A percentile compares a stretch with the other conserved stretches of the same genome.
Evolutionary conservation across 352 stramenopile species (phyloP).

Genomic region (Pythium rhizo-oryzae): DNA sequence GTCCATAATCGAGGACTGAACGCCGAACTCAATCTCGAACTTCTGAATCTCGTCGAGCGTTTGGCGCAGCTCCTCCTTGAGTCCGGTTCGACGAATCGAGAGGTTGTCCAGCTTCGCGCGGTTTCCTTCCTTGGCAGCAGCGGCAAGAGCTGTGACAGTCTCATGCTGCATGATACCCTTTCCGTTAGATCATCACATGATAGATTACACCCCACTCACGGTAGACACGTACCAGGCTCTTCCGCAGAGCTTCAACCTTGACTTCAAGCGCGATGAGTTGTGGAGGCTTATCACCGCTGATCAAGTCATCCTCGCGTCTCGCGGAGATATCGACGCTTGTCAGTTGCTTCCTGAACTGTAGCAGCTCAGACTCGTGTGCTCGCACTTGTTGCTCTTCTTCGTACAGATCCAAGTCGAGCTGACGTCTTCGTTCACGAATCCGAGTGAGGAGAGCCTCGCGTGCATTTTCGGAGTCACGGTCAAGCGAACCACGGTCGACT

Average conservation of each 20-base stretch:
- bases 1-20: constrained; percentile 40
- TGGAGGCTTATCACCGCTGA: constrained; percentile 76
- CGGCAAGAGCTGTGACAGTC: constrained; percentile 60
- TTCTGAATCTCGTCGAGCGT: constrained; percentile 73
- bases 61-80: constrained; percentile 73
- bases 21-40: constrained; percentile 64
- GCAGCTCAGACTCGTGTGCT: constrained; percentile 62
- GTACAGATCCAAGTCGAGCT: constrained; percentile 64
- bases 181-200: background rate
- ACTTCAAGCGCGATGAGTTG: constrained; percentile 83
- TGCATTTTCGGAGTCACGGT: constrained; percentile 61
- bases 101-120: constrained; percentile 60
- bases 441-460: constrained; percentile 59
- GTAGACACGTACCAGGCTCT: constrained; percentile 54
- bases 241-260: constrained; percentile 63
- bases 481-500: constrained; percentile 63
- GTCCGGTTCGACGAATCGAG: constrained; percentile 55
- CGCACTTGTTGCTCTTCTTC: constrained; percentile 59
- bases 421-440: constrained; percentile 49
- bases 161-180: constrained; percentile 36
- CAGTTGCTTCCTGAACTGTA: constrained; percentile 73
- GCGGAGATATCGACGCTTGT: constrained; percentile 59
- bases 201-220: background rate
- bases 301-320: constrained; percentile 76
- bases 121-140: constrained; percentile 55